phyloP scores from a whole-genome alignment of 768 basidiomycete species.

The Chiua virens region DNA sequence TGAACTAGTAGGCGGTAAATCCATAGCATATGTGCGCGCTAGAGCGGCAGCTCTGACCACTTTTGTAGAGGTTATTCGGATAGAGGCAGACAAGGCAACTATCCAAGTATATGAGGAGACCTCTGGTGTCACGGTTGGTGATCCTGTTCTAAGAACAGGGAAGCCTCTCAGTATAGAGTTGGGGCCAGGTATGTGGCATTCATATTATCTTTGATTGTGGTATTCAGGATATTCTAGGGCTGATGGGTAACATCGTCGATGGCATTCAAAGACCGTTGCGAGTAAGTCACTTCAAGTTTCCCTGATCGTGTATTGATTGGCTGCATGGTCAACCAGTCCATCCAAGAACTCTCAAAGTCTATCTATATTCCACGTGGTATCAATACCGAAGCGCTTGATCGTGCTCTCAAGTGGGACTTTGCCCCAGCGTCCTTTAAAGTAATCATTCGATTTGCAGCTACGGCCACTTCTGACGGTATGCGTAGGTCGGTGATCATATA shows the following conservation, averaged over 20 bases:
- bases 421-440: conserved; percentile 80
- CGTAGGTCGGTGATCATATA: conserved; percentile 92
- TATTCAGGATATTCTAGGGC: conserved; percentile 48
- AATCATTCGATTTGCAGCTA: conserved; percentile 4
- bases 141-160: conserved; percentile 95
- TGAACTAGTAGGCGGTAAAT: conserved; percentile 92
- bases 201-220: neutral
- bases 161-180: conserved; percentile 98
- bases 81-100: conserved; percentile 96
- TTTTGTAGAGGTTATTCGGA: conserved; percentile 91
- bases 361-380: conserved; percentile 99
- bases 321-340: conserved; percentile 49
- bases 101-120: conserved; percentile 99
- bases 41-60: conserved; percentile 10
- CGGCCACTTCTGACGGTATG: conserved; percentile 6
- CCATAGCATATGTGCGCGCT: neutral
- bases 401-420: conserved; percentile 93
- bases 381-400: conserved; percentile 93
- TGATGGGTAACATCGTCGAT: conserved; percentile 99
- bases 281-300: conserved; percentile 43
- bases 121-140: conserved; percentile 97
- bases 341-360: conserved; percentile 96
- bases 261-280: conserved; percentile 92
- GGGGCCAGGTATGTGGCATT: conserved; percentile 73
- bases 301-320: conserved; percentile 1